phyloP scores from a whole-genome alignment of 2,329 filamentous ascomycete species.

The Trichoderma hamatum region DNA sequence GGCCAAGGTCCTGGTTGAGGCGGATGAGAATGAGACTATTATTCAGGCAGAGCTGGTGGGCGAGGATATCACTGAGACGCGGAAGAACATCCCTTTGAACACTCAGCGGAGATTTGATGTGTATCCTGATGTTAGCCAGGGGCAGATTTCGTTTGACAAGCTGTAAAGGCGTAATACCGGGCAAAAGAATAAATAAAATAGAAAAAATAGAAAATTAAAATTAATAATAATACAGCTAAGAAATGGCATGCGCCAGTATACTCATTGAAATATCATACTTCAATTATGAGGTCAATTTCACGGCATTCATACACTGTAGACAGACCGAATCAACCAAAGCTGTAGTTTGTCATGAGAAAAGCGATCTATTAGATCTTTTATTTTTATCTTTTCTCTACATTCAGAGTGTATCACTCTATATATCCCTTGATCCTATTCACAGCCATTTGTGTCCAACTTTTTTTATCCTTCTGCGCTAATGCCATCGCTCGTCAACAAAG shows the following conservation, averaged over 20 bases:
- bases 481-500: conserved; percentile 1
- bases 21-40: conserved; percentile 76
- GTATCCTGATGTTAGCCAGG: conserved; percentile 83
- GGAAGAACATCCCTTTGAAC: conserved; percentile 82
- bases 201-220: not conserved
- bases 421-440: not conserved
- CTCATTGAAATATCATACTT: not conserved
- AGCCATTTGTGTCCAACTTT: not conserved
- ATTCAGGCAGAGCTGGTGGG: conserved; percentile 72
- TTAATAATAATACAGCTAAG: not conserved
- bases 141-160: conserved; percentile 39
- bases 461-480: not conserved
- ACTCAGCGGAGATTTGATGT: conserved; percentile 91
- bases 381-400: not conserved
- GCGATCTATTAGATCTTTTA: not conserved
- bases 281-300: not conserved
- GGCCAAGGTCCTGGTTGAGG: conserved; percentile 77
- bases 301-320: not conserved
- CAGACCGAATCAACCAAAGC: not conserved
- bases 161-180: not conserved
- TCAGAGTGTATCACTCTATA: not conserved
- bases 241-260: not conserved
- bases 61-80: conserved; percentile 70
- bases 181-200: not conserved
- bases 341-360: not conserved